phyloP scores from a whole-genome alignment of 371 early-diverging fungal species.

The Mortierella sp. region DNA sequence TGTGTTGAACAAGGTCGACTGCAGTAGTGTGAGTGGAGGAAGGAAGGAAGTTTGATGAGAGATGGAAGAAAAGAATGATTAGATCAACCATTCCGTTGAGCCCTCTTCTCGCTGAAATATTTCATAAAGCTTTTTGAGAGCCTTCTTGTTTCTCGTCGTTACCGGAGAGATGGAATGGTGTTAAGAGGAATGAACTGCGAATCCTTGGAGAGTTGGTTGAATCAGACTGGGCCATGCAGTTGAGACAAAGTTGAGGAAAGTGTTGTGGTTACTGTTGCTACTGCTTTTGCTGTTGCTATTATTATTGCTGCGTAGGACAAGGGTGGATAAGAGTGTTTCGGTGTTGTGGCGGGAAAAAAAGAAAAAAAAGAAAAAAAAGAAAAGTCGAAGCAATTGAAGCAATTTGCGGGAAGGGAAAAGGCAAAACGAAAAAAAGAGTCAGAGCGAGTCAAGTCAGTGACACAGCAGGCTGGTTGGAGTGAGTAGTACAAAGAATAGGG shows the following conservation, averaged over 20 bases:
- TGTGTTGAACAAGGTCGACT: neutral
- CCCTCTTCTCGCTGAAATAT: neutral
- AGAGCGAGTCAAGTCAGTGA: constrained; percentile 11
- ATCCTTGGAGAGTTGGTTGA: constrained; percentile 5
- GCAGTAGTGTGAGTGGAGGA: neutral
- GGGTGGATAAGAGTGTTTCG: too few relatives aligned
- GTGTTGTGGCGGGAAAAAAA: neutral
- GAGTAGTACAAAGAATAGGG: neutral
- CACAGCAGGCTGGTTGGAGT: neutral
- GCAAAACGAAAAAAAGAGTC: neutral
- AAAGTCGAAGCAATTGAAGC: neutral
- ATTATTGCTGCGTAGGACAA: neutral
- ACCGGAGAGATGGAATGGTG: neutral
- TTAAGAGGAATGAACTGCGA: constrained; percentile 2
- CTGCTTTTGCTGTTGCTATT: neutral
- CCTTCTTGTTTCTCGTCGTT: neutral
- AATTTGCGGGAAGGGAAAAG: neutral
- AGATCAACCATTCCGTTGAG: constrained; percentile 7
- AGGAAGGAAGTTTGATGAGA: neutral
- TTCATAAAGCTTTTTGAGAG: constrained; percentile 6
- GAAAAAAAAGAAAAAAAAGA: neutral
- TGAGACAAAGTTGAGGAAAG: neutral
- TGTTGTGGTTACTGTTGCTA: neutral
- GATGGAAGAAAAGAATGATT: neutral
- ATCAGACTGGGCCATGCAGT: constrained; percentile 5